Conservation (phyloP, 2,329 filamentous ascomycete genomes). For the Hymenoscyphus fraxineus region DNA sequence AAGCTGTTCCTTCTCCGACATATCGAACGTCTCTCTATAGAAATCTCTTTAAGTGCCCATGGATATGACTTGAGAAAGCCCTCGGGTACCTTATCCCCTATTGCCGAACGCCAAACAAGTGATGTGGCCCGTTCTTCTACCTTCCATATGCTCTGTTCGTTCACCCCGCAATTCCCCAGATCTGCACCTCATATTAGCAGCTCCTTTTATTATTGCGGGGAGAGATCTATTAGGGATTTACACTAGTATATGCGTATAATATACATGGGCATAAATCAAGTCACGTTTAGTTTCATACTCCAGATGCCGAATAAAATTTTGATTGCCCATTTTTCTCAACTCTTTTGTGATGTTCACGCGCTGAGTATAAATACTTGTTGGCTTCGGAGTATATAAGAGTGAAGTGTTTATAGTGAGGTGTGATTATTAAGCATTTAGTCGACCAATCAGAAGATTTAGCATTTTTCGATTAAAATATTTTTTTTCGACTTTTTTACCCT, state of each 20-base stretch:
- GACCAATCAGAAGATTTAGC: too few relatives aligned
- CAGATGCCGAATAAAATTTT: constrained; percentile 1
- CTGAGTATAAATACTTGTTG: constrained; percentile 1
- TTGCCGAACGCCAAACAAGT: neutral
- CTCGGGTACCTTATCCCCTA: neutral
- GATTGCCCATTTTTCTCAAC: constrained; percentile 1
- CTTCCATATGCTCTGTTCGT: neutral
- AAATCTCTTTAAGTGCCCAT: neutral
- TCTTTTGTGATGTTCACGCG: constrained; percentile 12
- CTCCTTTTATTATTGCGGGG: neutral
- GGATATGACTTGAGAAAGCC: neutral
- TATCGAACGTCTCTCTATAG: neutral
- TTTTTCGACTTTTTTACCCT: too few relatives aligned
- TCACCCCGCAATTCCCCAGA: neutral
- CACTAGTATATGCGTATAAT: neutral
- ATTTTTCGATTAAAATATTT: too few relatives aligned
- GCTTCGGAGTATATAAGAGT: too few relatives aligned
- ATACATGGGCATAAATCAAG: neutral
- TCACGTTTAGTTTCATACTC: constrained; percentile 5
- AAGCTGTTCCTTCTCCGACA: neutral
- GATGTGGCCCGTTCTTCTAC: neutral
- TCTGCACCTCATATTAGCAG: neutral
- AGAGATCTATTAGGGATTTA: neutral
- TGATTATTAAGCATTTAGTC: too few relatives aligned
- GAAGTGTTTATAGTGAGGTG: too few relatives aligned